Evolutionary conservation across 345 rosid genomes (phyloP), one percentile per base, ranked within the genome.

Genomic region (Syzygium grande): DNA sequence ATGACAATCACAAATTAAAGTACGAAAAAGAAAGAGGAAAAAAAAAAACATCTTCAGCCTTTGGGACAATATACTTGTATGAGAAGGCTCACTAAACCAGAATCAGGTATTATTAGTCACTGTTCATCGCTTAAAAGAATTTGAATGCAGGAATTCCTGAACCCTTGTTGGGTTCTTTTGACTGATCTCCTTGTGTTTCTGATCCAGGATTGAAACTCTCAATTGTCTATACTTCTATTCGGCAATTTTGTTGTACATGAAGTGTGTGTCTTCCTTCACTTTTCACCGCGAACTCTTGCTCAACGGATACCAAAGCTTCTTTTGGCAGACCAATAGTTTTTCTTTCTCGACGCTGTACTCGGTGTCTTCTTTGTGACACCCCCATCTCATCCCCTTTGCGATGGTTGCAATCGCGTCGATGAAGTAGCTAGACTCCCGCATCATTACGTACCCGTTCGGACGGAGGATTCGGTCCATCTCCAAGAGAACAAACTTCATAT

Each of bases 381-480:
- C 90, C 99, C 99, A 97, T 89, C 92, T 92, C 95, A 97, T 87
- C 43, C 95, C 98, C 92, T 95, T 97, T 6, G 97, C 94, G 65
- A 96, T 90, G 85, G 92, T 87, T 2, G 97, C 92, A 51, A 97
- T 91, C 2, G 94, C 94, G 49, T 97, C 97, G 5, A 91, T 88
- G 5, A 94, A 96, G 89, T 97, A 96, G 92, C 92, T 94, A 7
- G 99, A 98, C 91, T 98, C 99, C 52, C 97, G 94, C 27, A 98
- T 92, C 15, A 98, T 88, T 22, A 91, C 97, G 43, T 95, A 95
- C 38, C 98, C 99, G 2, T 65, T 90, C 0, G 99, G 99, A 10
- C 99, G 97, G 79, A 97, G 91, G 89, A 97, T 95, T 30, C 99
- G 86, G 80, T 97, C 99, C 98, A 98, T 98, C 91, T 98, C 99